Percentiles rank a stretch among this genome's conserved stretches.
phyloP scores from a whole-genome alignment of 2,329 filamentous ascomycete species.

The Colletotrichum spaethianum region DNA sequence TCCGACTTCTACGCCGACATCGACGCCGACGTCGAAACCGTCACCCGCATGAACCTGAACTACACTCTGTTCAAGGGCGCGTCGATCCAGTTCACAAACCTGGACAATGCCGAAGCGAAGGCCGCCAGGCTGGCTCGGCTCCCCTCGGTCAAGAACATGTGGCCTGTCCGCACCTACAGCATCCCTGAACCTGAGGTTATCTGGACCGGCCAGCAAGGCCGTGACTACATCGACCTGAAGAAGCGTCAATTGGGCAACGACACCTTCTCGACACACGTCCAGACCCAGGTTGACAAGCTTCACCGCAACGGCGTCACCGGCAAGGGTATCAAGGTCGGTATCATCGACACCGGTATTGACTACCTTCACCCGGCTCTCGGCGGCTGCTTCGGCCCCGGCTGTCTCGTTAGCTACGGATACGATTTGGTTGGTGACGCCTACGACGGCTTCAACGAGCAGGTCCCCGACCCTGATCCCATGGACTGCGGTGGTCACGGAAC shows the following conservation, averaged over 20 bases:
- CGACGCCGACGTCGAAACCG: slow-evolving; percentile 56
- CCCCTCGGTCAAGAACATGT: slow-evolving; percentile 63
- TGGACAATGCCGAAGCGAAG: slow-evolving; percentile 59
- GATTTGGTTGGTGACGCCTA: slow-evolving; percentile 72
- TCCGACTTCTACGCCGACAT: slow-evolving; percentile 56
- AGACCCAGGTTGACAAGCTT: slow-evolving; percentile 70
- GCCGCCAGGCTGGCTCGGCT: slow-evolving; percentile 57
- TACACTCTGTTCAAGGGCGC: slow-evolving; percentile 68
- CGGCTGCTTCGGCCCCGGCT: slow-evolving; percentile 73
- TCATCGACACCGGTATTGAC: slow-evolving; percentile 72
- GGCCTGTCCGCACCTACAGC: slow-evolving; percentile 61
- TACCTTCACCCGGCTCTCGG: slow-evolving; percentile 75
- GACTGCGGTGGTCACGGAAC: slow-evolving; percentile 73
- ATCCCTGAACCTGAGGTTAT: slow-evolving; percentile 61
- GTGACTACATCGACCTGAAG: slow-evolving; percentile 45
- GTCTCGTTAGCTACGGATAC: slow-evolving; percentile 69
- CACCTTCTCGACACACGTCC: slow-evolving; percentile 64
- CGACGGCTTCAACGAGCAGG: slow-evolving; percentile 53
- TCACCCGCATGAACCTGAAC: slow-evolving; percentile 63
- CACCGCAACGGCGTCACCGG: slow-evolving; percentile 63
- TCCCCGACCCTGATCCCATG: slow-evolving; percentile 66
- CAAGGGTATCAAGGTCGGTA: slow-evolving; percentile 66
- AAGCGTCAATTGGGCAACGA: slow-evolving; percentile 49
- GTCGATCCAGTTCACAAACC: slow-evolving; percentile 66
- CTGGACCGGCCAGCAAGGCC: slow-evolving; percentile 56